Evolutionary conservation across 2,329 filamentous ascomycete species (phyloP), one percentile per base, ranked within the genome.

Genomic region (Coniochaeta pulveracea): DNA sequence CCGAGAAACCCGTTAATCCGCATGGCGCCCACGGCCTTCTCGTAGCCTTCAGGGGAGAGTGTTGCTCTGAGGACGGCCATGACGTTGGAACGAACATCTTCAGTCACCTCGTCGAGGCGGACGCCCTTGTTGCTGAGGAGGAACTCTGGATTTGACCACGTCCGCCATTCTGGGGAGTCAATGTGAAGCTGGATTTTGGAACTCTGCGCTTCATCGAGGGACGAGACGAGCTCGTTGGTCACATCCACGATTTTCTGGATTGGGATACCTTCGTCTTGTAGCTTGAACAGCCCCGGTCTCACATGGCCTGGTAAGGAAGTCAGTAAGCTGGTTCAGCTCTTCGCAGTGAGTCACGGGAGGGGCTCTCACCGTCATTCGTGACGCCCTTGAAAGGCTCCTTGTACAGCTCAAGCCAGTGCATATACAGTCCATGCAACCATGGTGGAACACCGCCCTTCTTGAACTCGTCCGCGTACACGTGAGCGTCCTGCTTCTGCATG

Each of bases 1-100:
- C 80, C 81, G 0, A 86, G 66, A 55, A 85, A 85, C 35, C 77
- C 73, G 52, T 86, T 85, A 49, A 83, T 73, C 37, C 73, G 72
- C 78, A 83, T 85, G 1, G 80, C 79, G 0, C 60, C 64, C 2
- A 78, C 36, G 7, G 80, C 80, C 46, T 86, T 85, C 12, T 66
- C 52, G 54, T 84, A 86, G 10, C 82, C 81, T 48, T 82, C 76
- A 0, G 74, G 66, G 0, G 78, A 83, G 1, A 85, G 63, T 0
- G 75, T 72, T 0, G 62, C 49, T 33, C 66, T 43, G 2, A 85
- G 56, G 3, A 85, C 55, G 5, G 52, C 50, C 23, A 83, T 56
- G 5, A 77, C 65, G 17, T 64, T 55, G 15, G 59, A 50, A 3
- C 67, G 63, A 14, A 68, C 50, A 0, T 58, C 32, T 0, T 55